A percentile compares a stretch with the other conserved stretches of the same genome.
phyloP scores from a whole-genome alignment of 164 flowering plant species.

The Liquidambar formosana region DNA sequence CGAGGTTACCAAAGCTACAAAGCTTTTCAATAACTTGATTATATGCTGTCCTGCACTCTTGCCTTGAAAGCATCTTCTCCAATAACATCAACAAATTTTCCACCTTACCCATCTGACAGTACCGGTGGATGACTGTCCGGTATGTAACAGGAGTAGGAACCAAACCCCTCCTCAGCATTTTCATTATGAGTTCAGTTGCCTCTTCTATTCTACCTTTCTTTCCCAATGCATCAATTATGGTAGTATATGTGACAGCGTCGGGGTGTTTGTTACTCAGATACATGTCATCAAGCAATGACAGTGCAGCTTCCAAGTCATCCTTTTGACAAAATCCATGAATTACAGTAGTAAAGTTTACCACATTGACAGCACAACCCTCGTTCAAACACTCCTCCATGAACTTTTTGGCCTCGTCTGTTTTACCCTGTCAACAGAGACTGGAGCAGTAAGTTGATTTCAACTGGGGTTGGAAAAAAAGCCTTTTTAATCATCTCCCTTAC shows the following conservation, averaged over 20 bases:
- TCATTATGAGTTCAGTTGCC: slow-evolving; percentile 57
- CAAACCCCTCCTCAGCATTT: slow-evolving; percentile 74
- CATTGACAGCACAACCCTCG: slow-evolving; percentile 82
- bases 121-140: slow-evolving; percentile 71
- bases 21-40: slow-evolving; percentile 90
- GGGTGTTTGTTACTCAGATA: slow-evolving; percentile 82
- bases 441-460: slow-evolving; percentile 72
- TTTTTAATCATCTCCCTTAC: slow-evolving; percentile 65
- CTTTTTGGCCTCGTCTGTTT: slow-evolving; percentile 56
- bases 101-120: slow-evolving; percentile 60
- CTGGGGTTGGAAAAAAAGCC: slow-evolving; percentile 78
- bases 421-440: slow-evolving; percentile 64
- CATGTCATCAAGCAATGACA: slow-evolving; percentile 91
- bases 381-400: slow-evolving; percentile 77
- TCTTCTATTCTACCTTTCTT: slow-evolving; percentile 72
- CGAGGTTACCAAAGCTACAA: too few species aligned
- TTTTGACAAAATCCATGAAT: slow-evolving; percentile 83
- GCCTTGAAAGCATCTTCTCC: slow-evolving; percentile 72
- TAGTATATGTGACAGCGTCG: slow-evolving; percentile 77
- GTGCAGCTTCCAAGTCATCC: slow-evolving; percentile 70
- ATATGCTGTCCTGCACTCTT: slow-evolving; percentile 54
- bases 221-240: slow-evolving; percentile 71
- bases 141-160: slow-evolving; percentile 82
- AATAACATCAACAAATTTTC: slow-evolving; percentile 66
- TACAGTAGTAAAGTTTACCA: slow-evolving; percentile 70